Evolutionary conservation across 208 protist genomes (phyloP).

Genomic region (Leishmania guyanensis): DNA sequence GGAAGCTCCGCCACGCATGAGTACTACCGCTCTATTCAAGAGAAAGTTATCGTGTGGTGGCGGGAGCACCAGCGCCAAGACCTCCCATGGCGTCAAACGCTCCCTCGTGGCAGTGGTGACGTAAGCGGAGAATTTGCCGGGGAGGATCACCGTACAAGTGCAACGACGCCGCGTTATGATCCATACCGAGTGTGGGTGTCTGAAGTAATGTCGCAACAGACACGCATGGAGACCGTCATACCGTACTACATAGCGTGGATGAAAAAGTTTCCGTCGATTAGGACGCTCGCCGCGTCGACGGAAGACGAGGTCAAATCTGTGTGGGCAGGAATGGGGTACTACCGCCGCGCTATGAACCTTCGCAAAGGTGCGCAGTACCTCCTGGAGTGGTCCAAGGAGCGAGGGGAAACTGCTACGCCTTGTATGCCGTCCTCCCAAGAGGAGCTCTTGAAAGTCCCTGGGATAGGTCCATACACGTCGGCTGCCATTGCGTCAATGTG

Average conservation of each 20-base stretch:
- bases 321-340: conserved; percentile 95
- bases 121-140: background rate
- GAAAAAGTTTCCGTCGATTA: conserved; percentile 80
- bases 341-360: conserved; percentile 87
- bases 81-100: conserved; percentile 31
- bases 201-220: conserved; percentile 97
- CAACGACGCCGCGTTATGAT: conserved; percentile 31
- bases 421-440: conserved; percentile 29
- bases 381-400: conserved; percentile 38
- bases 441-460: conserved; percentile 80
- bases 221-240: conserved; percentile 91
- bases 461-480: conserved; percentile 94
- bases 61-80: conserved; percentile 34
- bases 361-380: conserved; percentile 88
- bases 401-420: background rate
- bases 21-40: conserved; percentile 35
- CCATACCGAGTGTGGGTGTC: conserved; percentile 94
- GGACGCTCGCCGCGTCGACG: conserved; percentile 66
- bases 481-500: conserved; percentile 92
- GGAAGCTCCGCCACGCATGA: conserved; percentile 13
- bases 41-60: conserved; percentile 43
- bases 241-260: conserved; percentile 92
- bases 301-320: conserved; percentile 86
- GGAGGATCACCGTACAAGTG: background rate
- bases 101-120: background rate